Conservation (phyloP, 768 basidiomycete genomes). For the Austroboletus eburneus region DNA sequence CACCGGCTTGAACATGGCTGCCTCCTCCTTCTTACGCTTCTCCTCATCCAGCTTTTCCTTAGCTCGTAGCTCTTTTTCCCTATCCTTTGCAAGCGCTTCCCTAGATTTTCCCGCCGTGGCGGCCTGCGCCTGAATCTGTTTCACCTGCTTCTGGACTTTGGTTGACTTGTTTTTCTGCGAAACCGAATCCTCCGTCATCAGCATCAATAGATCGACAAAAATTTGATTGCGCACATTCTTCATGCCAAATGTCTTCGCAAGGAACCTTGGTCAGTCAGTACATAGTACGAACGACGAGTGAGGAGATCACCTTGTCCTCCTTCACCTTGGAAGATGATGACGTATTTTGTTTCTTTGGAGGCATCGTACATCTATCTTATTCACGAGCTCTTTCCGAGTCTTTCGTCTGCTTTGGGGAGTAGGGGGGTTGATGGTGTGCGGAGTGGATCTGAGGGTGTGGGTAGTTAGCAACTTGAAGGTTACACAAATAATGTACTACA, state of each 20-base stretch:
- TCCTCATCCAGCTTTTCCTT: slow-evolving; percentile 78
- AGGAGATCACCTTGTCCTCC: slow-evolving; percentile 68
- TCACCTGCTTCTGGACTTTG: slow-evolving; percentile 86
- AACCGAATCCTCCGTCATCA: slow-evolving; percentile 5
- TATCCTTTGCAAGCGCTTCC: slow-evolving; percentile 77
- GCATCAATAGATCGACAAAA: slow-evolving; percentile 5
- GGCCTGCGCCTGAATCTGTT: slow-evolving; percentile 74
- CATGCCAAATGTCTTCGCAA: slow-evolving; percentile 74
- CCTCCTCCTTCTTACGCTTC: slow-evolving; percentile 81
- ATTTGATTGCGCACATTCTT: slow-evolving; percentile 62
- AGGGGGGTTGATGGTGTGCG: neutral
- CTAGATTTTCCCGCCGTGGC: slow-evolving; percentile 74
- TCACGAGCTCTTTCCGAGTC: neutral
- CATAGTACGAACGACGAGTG: slow-evolving; percentile 6
- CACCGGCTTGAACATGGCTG: slow-evolving; percentile 75
- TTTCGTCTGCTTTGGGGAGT: neutral
- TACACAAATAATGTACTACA: too few species aligned
- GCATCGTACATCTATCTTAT: slow-evolving; percentile 42
- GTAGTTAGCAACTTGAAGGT: too few species aligned
- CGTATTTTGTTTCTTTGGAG: slow-evolving; percentile 71
- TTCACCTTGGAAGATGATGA: slow-evolving; percentile 64
- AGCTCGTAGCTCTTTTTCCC: slow-evolving; percentile 71
- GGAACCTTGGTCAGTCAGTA: slow-evolving; percentile 29
- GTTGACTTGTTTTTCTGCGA: slow-evolving; percentile 89
- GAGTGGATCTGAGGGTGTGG: too few species aligned